Evolutionary conservation across 2,329 filamentous ascomycete genomes (phyloP).

Genomic region (Tolypocladium capitatum): DNA sequence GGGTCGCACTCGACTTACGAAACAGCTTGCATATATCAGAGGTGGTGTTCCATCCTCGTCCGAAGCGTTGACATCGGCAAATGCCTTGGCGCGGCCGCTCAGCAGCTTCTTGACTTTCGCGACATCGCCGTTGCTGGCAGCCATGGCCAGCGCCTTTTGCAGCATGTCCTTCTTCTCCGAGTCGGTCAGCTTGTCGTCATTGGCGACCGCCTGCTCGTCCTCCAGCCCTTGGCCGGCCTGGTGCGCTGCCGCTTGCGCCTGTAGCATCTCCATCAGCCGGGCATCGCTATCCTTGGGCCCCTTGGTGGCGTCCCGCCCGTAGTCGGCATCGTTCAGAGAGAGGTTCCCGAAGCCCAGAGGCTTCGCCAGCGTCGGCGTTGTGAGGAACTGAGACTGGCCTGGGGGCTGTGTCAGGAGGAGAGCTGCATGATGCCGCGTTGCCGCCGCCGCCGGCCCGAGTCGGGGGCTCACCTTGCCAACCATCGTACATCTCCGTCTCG

Average conservation of each 20-base stretch:
- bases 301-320: conserved; percentile 46
- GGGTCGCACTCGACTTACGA: conserved; percentile 43
- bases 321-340: conserved; percentile 67
- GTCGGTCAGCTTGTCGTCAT: conserved; percentile 59
- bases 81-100: conserved; percentile 56
- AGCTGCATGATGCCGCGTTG: conserved; percentile 2
- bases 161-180: conserved; percentile 68
- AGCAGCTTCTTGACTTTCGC: conserved; percentile 67
- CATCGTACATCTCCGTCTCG: conserved; percentile 97
- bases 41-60: conserved; percentile 96
- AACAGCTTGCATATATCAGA: conserved; percentile 94
- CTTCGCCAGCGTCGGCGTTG: conserved; percentile 70
- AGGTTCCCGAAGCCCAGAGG: conserved; percentile 73
- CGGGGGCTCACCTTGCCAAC: conserved; percentile 66
- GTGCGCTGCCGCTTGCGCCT: conserved; percentile 77
- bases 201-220: conserved; percentile 67
- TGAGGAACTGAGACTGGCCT: conserved; percentile 95
- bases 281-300: conserved; percentile 63
- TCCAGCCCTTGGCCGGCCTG: conserved; percentile 58
- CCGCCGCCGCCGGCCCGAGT: neutral
- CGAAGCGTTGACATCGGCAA: conserved; percentile 72
- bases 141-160: conserved; percentile 85
- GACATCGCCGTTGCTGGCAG: conserved; percentile 89
- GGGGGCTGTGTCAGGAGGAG: conserved; percentile 12
- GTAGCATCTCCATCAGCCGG: conserved; percentile 88